Conservation (phyloP, 352 stramenopile species). For the Phytopythium aichiense region DNA sequence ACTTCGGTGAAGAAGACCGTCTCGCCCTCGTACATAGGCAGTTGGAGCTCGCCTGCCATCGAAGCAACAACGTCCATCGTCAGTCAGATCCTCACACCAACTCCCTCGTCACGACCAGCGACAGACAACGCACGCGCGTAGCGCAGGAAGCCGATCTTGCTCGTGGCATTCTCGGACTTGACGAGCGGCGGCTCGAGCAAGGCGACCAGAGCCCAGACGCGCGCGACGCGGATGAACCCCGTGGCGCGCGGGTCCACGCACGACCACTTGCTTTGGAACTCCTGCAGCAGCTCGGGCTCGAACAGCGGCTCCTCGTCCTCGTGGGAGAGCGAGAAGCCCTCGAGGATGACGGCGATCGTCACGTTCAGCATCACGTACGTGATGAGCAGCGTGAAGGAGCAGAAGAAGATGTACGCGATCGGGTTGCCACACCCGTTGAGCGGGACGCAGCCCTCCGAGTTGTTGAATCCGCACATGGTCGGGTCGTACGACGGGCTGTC, state of each 20-base stretch:
- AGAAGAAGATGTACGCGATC: constrained; percentile 69
- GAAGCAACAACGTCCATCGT: background rate
- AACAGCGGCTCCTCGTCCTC: constrained; percentile 88
- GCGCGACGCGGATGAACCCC: constrained; percentile 71
- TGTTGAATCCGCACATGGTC: constrained; percentile 69
- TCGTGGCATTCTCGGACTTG: constrained; percentile 32
- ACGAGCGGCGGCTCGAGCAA: constrained; percentile 78
- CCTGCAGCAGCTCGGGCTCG: constrained; percentile 80
- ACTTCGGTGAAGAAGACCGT: constrained; percentile 87
- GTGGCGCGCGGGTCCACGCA: constrained; percentile 87
- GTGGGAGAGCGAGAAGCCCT: constrained; percentile 85
- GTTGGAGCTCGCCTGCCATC: constrained; percentile 42
- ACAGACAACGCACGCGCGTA: constrained; percentile 51
- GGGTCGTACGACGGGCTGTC: constrained; percentile 62
- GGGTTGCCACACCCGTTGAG: constrained; percentile 78
- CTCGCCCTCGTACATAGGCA: constrained; percentile 82
- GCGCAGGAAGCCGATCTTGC: constrained; percentile 43
- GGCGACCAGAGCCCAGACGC: constrained; percentile 74
- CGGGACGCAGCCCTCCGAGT: constrained; percentile 56
- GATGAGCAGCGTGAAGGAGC: constrained; percentile 89
- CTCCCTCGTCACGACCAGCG: background rate
- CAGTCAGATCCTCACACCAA: background rate
- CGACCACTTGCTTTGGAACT: constrained; percentile 88
- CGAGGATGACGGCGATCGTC: constrained; percentile 92
- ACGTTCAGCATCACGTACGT: constrained; percentile 94